Base-by-base conservation (phyloP, 495 filamentous ascomycete genomes). In the Talaromyces borbonicus region DNA sequence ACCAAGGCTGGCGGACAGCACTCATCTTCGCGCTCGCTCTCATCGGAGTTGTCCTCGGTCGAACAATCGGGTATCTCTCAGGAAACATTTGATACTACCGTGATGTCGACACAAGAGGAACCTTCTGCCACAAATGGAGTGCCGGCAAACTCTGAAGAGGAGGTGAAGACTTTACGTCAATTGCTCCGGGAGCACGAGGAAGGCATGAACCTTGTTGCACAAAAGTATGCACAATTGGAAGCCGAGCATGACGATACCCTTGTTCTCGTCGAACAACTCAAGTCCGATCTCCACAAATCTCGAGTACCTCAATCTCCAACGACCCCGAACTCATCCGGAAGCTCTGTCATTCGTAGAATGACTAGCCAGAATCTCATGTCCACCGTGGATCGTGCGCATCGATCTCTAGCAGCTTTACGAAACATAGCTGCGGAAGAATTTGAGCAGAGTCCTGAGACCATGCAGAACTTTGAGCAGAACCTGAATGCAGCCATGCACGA, bases 401-500 rank as follows among this genome's bases (percentile, higher is more conserved):
- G 92, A 25, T 90, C 89, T n/a, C 84, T 95, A 51, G 85, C 84
- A 8, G 84, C 86, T 16, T 76, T 98, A 39, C 82, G 87, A 35
- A 92, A 87, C 49, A 81, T 98, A 50, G 92, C 87, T 4, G 64
- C 75, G 2, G 88, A 96, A 52, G 83, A 90, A 52, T 85, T 98
- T 53, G 85, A 89, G 40, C 62, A 77, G 11, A 71, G 84, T 40
- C 87, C 87, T 0, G 89, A 95, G 47, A 74, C 80, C 2, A 81
- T 94, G 74, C 87, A 94, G 54, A 90, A 83, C 60, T 96, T 96
- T 56, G 93, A 97, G 56, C 67, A 87, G 31, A 90, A 95, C 57
- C 69, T 97, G 11, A 92, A 92, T 56, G 76, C 85, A 3, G 87
- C 88, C 40, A 90, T 96, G 82, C 87, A 90, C 52, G 92, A 98